Evolutionary conservation across 2,329 filamentous ascomycete species (phyloP).

Genomic region (Parastagonospora avenae): DNA sequence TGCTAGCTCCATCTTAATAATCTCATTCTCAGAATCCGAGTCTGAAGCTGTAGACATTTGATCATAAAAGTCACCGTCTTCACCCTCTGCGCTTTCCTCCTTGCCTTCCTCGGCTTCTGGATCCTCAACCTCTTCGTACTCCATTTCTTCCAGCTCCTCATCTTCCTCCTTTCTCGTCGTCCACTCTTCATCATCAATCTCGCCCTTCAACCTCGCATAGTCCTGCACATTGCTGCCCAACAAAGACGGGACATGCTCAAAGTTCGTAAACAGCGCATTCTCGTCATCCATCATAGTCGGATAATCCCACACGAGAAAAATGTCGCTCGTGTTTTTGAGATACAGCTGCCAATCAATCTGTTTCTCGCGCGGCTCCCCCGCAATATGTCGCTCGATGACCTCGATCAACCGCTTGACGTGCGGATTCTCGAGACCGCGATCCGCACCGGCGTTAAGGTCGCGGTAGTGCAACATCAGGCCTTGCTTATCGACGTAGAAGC

Average conservation of each 20-base stretch:
- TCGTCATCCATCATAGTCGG: neutral
- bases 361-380: neutral
- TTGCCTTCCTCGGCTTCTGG: constrained; percentile 13
- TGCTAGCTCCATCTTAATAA: neutral
- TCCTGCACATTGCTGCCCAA: constrained; percentile 6
- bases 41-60: neutral
- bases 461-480: constrained; percentile 6
- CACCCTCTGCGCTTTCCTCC: neutral
- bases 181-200: constrained; percentile 13
- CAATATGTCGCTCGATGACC: neutral
- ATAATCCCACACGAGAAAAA: constrained; percentile 9
- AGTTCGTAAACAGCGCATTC: constrained; percentile 7
- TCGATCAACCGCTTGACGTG: neutral
- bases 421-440: neutral
- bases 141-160: neutral
- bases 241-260: constrained; percentile 2
- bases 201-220: constrained; percentile 7
- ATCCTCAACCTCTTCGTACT: neutral
- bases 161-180: neutral
- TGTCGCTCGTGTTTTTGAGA: constrained; percentile 2
- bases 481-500: neutral
- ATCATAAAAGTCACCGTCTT: neutral
- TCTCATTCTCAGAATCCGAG: neutral
- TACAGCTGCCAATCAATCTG: neutral
- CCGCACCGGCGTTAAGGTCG: constrained; percentile 5